A percentile compares a stretch with the other conserved stretches of the same genome.
phyloP scores from a whole-genome alignment of 495 filamentous ascomycete species.

The Letharia columbiana region DNA sequence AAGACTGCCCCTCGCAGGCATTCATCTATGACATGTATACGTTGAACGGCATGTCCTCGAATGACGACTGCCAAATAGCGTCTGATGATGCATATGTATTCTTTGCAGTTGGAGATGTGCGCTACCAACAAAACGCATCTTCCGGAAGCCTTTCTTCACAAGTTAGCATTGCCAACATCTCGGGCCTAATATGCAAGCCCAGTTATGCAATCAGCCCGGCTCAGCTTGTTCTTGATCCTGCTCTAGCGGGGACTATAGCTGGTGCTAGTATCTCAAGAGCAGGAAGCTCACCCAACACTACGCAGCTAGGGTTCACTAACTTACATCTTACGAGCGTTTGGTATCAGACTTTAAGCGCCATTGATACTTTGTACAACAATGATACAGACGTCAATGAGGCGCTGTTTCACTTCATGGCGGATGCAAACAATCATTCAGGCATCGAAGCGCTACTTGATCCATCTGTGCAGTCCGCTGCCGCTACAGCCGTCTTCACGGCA shows the following conservation, averaged over 20 bases:
- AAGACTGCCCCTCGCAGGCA: constrained; percentile 1
- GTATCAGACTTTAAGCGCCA: background rate
- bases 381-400: background rate
- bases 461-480: background rate
- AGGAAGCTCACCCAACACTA: background rate
- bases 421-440: constrained; percentile 1
- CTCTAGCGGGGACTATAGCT: background rate
- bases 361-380: background rate
- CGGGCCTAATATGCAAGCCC: background rate
- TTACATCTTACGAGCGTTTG: background rate
- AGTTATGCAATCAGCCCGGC: background rate
- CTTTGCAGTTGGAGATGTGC: background rate
- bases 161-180: background rate
- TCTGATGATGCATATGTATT: background rate
- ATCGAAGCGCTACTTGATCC: background rate
- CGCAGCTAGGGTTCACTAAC: background rate
- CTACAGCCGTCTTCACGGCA: background rate
- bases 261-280: background rate
- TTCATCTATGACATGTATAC: background rate
- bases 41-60: background rate
- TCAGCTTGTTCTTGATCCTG: background rate
- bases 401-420: constrained; percentile 2
- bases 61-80: background rate
- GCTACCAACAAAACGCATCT: background rate
- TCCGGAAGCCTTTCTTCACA: background rate